Conservation (phyloP, 352 stramenopile species). For the Phytophthora citrophthora region DNA sequence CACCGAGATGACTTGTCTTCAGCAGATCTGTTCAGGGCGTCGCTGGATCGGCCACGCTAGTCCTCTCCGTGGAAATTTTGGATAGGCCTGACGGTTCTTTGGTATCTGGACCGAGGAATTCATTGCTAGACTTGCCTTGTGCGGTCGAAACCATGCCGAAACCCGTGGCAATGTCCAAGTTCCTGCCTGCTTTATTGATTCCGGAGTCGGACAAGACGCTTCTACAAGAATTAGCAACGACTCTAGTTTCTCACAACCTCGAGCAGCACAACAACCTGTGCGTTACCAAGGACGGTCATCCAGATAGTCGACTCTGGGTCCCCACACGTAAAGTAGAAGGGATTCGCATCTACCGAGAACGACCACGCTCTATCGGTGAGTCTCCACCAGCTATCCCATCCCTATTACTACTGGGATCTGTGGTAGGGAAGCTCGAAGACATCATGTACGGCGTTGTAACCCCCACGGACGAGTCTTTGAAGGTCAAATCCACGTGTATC, state of each 20-base stretch:
- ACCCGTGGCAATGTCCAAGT: slow-evolving; percentile 31
- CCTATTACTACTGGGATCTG: slow-evolving; percentile 35
- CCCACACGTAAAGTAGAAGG: slow-evolving; percentile 29
- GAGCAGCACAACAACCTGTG: slow-evolving; percentile 38
- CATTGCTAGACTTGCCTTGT: slow-evolving; percentile 13
- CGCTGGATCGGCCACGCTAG: slow-evolving; percentile 19
- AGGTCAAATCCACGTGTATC: slow-evolving; percentile 40
- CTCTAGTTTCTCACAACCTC: slow-evolving; percentile 37
- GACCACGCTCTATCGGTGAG: background rate
- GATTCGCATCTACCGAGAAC: slow-evolving; percentile 43
- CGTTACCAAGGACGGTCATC: slow-evolving; percentile 35
- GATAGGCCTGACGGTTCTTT: slow-evolving; percentile 11
- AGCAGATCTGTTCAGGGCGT: slow-evolving; percentile 15
- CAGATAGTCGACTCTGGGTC: slow-evolving; percentile 37
- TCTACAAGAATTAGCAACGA: slow-evolving; percentile 32
- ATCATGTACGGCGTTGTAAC: slow-evolving; percentile 42
- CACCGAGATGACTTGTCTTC: background rate
- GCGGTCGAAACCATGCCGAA: slow-evolving; percentile 31
- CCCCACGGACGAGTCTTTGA: slow-evolving; percentile 37
- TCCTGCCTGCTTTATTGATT: slow-evolving; percentile 36
- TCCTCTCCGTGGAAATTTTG: slow-evolving; percentile 12
- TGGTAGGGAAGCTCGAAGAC: slow-evolving; percentile 42
- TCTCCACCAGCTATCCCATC: slow-evolving; percentile 29
- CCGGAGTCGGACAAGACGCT: slow-evolving; percentile 26
- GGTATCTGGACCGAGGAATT: slow-evolving; percentile 8